Base-by-base conservation (phyloP, 192 early-diverging fungal species). In the Podila epigama region DNA sequence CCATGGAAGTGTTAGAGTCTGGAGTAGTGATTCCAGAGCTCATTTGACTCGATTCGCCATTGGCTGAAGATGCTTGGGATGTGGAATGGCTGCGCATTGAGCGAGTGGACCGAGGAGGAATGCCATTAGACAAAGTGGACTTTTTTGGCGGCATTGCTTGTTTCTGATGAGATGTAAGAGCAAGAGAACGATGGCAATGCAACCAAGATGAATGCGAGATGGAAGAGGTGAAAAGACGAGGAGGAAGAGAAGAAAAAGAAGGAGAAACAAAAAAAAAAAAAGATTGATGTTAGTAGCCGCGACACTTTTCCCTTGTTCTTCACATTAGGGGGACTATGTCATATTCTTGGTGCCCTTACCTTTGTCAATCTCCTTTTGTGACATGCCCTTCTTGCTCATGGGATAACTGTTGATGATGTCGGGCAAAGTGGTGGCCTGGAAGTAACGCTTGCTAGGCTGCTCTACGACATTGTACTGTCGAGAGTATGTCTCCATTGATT, bases 401-500 rank as follows among this genome's bases (percentile, higher is more conserved):
- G 97, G 97, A 70, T 96, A 97, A 39, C 84, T 83, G 29, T 86
- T 92, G 58, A 99, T 90, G 35, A 99, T 88, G 65, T 99, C 96
- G 1, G 88, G 84, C 22, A 99, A 79, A 5, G 95, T 95, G 1
- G 82, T 92, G 11, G 95, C 97, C 16, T 85, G 79, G 72, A 98
- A 96, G 73, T 97, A 99, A 48, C 91, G 87, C 68, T 98, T 98
- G 29, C 95, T 94, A 11, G 93, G 93, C 79, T 96, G 95, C 65
- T 97, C 96, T 2, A 86, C 79, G n/a, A 80, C 86, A n/a, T 88
- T 90, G 62, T 89, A 89, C 66, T 99, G 94, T 73, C 88, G 73
- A 11, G 85, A 66, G 68, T 96, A 99, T 75, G 90, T 83, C 50
- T 95, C 90, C 80, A 94, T 88, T 0, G 89, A 80, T 68, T 96